Conservation (phyloP, 2,329 filamentous ascomycete species). For the Acrocalymma vagum region DNA sequence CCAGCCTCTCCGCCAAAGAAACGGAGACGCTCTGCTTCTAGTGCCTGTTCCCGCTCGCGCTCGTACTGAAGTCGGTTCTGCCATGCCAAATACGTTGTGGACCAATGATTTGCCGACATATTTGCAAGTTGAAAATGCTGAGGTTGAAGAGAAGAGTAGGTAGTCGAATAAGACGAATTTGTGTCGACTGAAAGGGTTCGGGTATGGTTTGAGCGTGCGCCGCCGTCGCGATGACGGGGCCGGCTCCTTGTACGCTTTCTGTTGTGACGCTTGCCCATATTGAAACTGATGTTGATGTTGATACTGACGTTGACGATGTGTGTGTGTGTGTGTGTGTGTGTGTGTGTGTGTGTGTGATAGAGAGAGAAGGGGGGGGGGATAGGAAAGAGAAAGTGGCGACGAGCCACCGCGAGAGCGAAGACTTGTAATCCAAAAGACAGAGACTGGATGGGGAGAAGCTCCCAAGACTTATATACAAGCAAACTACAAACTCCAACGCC, state of each 20-base stretch:
- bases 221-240: conserved; percentile 47
- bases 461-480: conserved; percentile 38
- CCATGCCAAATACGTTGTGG: conserved; percentile 48
- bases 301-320: conserved; percentile 1
- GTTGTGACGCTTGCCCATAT: conserved; percentile 55
- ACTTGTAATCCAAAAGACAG: conserved; percentile 31
- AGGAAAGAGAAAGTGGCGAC: conserved; percentile 27
- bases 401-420: conserved; percentile 37
- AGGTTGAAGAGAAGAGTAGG: conserved; percentile 30
- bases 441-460: conserved; percentile 17
- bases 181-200: conserved; percentile 42
- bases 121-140: conserved; percentile 23
- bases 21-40: conserved; percentile 48
- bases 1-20: conserved; percentile 54
- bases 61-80: conserved; percentile 41
- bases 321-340: conserved; percentile 6
- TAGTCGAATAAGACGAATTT: conserved; percentile 31
- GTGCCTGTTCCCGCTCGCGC: conserved; percentile 33
- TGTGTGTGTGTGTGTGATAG: too few relatives aligned
- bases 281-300: conserved; percentile 9
- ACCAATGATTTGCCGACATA: conserved; percentile 40
- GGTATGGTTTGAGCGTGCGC: conserved; percentile 33
- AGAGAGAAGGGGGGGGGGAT: conserved; percentile 7
- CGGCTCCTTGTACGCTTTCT: conserved; percentile 53
- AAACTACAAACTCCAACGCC: conserved; percentile 20